phyloP scores from a whole-genome alignment of 2,329 filamentous ascomycete species.

The Nothomitra cinnamomea region DNA sequence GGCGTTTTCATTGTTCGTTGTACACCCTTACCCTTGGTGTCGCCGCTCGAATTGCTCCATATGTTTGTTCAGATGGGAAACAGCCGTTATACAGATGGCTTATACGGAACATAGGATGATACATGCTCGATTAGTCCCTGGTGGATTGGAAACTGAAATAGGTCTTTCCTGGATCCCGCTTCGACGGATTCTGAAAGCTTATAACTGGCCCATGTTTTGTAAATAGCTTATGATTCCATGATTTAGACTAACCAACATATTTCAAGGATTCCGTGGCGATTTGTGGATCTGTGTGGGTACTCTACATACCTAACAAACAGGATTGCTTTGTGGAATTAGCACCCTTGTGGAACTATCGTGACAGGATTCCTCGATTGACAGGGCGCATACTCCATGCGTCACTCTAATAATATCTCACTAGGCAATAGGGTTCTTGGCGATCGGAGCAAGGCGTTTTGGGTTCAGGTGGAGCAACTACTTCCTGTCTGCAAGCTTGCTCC shows the following conservation, averaged over 20 bases:
- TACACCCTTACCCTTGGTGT: neutral
- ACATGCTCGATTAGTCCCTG: neutral
- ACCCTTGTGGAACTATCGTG: too few species aligned
- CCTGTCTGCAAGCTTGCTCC: too few species aligned
- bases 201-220: neutral
- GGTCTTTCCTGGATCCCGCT: too few species aligned
- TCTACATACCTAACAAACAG: too few species aligned
- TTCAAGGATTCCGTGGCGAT: neutral
- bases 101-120: too few species aligned
- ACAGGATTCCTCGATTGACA: too few species aligned
- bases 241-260: neutral
- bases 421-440: too few species aligned
- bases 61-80: neutral
- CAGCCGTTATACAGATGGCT: too few species aligned
- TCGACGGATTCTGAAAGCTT: neutral
- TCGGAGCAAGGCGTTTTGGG: neutral
- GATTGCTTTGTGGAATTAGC: too few species aligned
- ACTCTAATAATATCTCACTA: too few species aligned
- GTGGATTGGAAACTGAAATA: too few species aligned
- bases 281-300: neutral
- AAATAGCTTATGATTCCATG: conserved; percentile 2
- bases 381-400: too few species aligned
- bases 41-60: neutral
- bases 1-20: neutral
- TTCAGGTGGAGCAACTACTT: neutral